Percentiles rank a stretch among this genome's conserved stretches.
Evolutionary conservation across 2,329 filamentous ascomycete species (phyloP).

Genomic region (Trichoderma breve): DNA sequence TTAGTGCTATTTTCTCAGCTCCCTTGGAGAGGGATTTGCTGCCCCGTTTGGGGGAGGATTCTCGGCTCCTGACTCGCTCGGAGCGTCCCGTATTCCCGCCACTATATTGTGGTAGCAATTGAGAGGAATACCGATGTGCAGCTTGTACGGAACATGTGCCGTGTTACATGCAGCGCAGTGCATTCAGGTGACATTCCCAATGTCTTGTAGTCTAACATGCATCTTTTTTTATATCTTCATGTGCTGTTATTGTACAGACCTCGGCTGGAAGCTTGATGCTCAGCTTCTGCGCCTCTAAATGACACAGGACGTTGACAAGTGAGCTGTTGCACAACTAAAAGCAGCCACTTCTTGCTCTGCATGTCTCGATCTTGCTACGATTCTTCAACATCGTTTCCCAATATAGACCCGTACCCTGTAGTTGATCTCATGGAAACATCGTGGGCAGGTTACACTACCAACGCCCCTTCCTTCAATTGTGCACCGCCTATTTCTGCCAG

Average conservation of each 20-base stretch:
- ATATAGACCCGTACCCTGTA: background rate
- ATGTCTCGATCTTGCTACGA: background rate
- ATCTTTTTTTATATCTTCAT: background rate
- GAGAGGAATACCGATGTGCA: background rate
- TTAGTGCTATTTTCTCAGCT: background rate
- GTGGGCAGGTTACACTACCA: background rate
- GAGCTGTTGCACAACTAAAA: background rate
- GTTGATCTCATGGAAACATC: background rate
- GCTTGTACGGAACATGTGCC: background rate
- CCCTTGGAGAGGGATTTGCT: background rate
- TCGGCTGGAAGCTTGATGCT: background rate
- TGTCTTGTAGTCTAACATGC: background rate
- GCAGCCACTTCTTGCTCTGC: background rate
- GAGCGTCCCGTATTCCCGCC: background rate
- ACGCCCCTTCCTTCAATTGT: background rate
- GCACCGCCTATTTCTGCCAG: background rate
- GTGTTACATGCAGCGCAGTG: background rate
- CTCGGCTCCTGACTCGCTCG: background rate
- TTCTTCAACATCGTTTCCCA: background rate
- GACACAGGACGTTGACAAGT: background rate
- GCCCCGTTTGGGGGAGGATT: background rate
- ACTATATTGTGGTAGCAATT: background rate
- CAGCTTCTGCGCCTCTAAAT: background rate
- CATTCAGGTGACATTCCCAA: background rate
- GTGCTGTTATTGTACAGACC: background rate